Percentiles rank a stretch among this genome's conserved stretches.
These are phyloP conservation scores for Ambrosia artemisiifolia DNA, from an alignment of 129 eudicot genomes.

Conservation along the genomic window DNA sequence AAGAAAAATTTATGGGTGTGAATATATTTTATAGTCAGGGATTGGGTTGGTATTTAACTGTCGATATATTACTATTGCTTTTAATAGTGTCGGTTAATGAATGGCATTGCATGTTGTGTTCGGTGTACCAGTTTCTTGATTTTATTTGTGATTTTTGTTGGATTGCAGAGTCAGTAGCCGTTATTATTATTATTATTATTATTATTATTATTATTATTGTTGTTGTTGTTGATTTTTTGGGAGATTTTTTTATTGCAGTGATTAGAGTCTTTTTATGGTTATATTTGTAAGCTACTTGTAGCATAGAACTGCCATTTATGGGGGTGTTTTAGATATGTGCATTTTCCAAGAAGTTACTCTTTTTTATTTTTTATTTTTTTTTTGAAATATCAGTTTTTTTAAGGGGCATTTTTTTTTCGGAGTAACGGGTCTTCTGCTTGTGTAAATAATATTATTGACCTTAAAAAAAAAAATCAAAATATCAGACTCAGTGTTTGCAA, in stretches of 20 bases:
- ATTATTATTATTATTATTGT: slow-evolving; percentile 9
- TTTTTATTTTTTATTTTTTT: not conserved
- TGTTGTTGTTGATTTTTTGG: not conserved
- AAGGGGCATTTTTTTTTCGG: too few relatives aligned
- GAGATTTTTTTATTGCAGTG: not conserved
- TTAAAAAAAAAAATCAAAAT: too few relatives aligned
- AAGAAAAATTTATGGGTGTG: not conserved
- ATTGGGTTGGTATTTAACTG: slow-evolving; percentile 1
- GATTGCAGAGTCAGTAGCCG: slow-evolving; percentile 8
- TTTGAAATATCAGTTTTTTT: too few relatives aligned
- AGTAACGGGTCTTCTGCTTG: too few relatives aligned
- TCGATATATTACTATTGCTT: not conserved
- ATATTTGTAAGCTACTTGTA: not conserved
- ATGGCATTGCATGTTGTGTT: slow-evolving; percentile 36
- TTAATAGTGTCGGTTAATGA: slow-evolving; percentile 17
- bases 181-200: not conserved
- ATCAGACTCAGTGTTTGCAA: not conserved
- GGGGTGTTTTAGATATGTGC: not conserved
- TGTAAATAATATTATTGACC: too few relatives aligned
- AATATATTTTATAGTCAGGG: slow-evolving; percentile 1
- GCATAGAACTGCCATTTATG: not conserved
- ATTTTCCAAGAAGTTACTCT: not conserved
- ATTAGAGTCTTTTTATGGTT: not conserved
- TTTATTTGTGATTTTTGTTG: slow-evolving; percentile 6
- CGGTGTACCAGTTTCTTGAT: not conserved